phyloP scores from a whole-genome alignment of 2,329 filamentous ascomycete species.

The Alternaria infectoria region DNA sequence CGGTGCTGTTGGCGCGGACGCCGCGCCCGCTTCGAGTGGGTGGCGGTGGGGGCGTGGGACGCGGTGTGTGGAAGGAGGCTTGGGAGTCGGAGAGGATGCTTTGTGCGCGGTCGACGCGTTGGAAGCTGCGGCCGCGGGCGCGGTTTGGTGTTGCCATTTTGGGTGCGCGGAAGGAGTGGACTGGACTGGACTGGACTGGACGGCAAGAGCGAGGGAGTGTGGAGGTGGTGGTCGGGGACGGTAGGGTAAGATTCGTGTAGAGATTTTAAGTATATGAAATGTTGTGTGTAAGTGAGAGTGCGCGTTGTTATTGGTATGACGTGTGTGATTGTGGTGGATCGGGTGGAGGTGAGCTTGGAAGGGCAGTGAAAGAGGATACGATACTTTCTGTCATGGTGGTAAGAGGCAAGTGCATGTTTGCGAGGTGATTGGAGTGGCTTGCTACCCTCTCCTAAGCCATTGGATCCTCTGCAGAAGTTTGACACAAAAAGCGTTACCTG shows the following conservation, averaged over 20 bases:
- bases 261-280: neutral
- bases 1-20: neutral
- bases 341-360: neutral
- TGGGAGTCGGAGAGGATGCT: slow-evolving; percentile 7
- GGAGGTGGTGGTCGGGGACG: neutral
- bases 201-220: neutral
- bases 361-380: neutral
- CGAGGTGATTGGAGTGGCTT: neutral
- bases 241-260: neutral
- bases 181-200: too few relatives aligned
- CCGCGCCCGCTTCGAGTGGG: neutral
- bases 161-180: neutral
- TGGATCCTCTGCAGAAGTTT: neutral
- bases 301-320: neutral
- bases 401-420: neutral
- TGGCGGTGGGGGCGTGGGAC: slow-evolving; percentile 3
- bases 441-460: neutral
- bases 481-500: neutral
- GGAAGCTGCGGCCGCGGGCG: neutral
- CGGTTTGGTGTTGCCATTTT: neutral
- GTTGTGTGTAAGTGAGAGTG: neutral
- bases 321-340: neutral
- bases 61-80: neutral
- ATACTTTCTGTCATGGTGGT: neutral
- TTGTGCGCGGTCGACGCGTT: slow-evolving; percentile 8